Base-by-base conservation (phyloP, 805 yeast species). In the Cyberlindnera bimundalis region DNA sequence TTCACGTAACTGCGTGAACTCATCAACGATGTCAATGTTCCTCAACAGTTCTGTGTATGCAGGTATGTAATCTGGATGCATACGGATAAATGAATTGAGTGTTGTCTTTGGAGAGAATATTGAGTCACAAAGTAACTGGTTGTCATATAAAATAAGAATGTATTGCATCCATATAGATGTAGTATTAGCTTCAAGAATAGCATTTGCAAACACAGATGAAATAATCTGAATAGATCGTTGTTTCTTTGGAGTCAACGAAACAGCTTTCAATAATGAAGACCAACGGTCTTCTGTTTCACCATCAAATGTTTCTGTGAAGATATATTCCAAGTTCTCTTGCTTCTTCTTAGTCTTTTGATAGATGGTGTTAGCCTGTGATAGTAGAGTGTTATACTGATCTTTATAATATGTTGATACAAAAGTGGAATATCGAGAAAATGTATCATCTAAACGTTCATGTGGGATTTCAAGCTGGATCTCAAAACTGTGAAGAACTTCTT, bases 371-470 rank as follows among this genome's bases (percentile, higher is more conserved):
- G 73, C 75, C 0, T 37, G n/a, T 6, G 48, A 39, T 70, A 78
- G 66, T 17, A 58, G 55, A 0, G 37, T 28, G 1, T 60, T 62
- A 44, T 75, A 74, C 3, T 59, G 34, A 1, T 49, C 50, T 1
- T 56, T 37, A 17, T 48, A 56, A 33, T 61, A 29, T 3, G 40
- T 27, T 1, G 76, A 59, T 2, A 75, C 59, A 39, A 73, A 71
- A 1, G 55, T 19, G 1, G 79, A 75, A 32, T 61, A 67, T 1
- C 57, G 56, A 9, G 61, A 53, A 48, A 62, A 69, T 0, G 78
- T 67, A 0, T 64, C 62, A 4, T 70, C 72, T 7, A 74, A 40
- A 3, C 56, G 48, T 1, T 50, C 41, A 52, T 74, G 79, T 0
- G 79, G 79, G 9, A 52, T 46, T 2, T 48, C 29, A 5, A 78